Conservation (phyloP, 2,329 filamentous ascomycete genomes). For the Blastomyces silverae region DNA sequence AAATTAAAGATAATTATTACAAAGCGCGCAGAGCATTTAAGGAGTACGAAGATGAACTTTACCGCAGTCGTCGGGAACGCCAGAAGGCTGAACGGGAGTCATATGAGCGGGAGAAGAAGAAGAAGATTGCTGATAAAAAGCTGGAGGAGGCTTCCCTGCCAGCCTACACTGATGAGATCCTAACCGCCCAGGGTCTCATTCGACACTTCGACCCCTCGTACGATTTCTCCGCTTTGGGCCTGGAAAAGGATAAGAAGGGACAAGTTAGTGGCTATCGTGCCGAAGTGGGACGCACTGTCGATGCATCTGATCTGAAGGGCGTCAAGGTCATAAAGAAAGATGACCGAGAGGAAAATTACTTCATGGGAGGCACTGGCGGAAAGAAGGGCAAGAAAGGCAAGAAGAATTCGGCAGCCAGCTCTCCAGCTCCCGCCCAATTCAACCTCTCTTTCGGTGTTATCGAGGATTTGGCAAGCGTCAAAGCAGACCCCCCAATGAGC, state of each 20-base stretch:
- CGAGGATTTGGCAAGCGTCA: conserved; percentile 77
- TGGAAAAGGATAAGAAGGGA: conserved; percentile 40
- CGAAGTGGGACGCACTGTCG: conserved; percentile 72
- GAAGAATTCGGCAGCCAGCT: conserved; percentile 40
- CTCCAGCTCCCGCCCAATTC: conserved; percentile 57
- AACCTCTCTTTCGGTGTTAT: conserved; percentile 87
- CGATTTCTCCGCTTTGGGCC: conserved; percentile 59
- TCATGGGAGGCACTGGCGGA: conserved; percentile 62
- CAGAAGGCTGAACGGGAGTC: conserved; percentile 68
- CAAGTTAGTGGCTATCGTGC: conserved; percentile 66
- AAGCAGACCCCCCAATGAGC: conserved; percentile 81
- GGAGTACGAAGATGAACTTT: conserved; percentile 76
- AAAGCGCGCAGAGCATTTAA: conserved; percentile 71
- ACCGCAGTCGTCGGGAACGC: conserved; percentile 68
- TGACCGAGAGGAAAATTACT: conserved; percentile 79
- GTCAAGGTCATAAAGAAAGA: conserved; percentile 78
- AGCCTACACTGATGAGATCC: conserved; percentile 88
- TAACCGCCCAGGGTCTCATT: conserved; percentile 78
- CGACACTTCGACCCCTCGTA: conserved; percentile 81
- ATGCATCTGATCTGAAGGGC: conserved; percentile 78
- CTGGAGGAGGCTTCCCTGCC: conserved; percentile 55
- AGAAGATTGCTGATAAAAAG: conserved; percentile 50
- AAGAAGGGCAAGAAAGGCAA: conserved; percentile 77
- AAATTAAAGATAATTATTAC: conserved; percentile 86
- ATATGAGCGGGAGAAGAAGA: conserved; percentile 44